phyloP scores from a whole-genome alignment of 768 basidiomycete species.

The Boletus rubescentipes region DNA sequence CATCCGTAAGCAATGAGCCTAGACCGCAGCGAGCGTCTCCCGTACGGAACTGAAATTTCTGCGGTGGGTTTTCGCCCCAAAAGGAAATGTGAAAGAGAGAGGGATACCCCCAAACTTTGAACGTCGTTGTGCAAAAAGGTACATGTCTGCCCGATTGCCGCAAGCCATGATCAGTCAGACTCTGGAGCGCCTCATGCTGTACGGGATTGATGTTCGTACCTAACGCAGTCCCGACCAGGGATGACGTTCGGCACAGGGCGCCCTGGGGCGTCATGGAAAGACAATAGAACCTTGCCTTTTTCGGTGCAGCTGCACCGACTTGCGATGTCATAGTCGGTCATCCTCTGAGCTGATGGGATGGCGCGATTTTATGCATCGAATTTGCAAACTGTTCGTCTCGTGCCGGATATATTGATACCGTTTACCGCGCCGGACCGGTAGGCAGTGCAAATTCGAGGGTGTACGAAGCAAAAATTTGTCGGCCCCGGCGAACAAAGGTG shows the following conservation, averaged over 20 bases:
- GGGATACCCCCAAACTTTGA: background rate
- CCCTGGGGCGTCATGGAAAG: background rate
- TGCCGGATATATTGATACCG: background rate
- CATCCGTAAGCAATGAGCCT: background rate
- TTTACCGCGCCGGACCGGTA: background rate
- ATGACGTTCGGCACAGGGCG: background rate
- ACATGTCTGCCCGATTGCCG: conserved; percentile 1
- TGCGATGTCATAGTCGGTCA: background rate
- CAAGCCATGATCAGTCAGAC: background rate
- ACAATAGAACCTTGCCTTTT: conserved; percentile 11
- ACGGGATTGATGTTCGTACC: background rate
- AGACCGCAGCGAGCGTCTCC: background rate
- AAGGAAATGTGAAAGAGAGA: conserved; percentile 12
- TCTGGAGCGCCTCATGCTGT: background rate
- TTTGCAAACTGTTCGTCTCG: background rate
- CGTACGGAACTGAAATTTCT: background rate
- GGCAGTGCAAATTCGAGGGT: conserved; percentile 2
- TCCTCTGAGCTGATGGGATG: background rate
- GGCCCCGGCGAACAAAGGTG: background rate
- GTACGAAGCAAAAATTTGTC: background rate
- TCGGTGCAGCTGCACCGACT: background rate
- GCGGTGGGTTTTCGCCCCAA: background rate
- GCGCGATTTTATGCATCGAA: background rate
- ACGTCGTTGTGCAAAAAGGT: conserved; percentile 1
- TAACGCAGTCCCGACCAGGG: background rate